Base-by-base conservation (phyloP, 768 basidiomycete genomes). In the Phylloporus sp. region DNA sequence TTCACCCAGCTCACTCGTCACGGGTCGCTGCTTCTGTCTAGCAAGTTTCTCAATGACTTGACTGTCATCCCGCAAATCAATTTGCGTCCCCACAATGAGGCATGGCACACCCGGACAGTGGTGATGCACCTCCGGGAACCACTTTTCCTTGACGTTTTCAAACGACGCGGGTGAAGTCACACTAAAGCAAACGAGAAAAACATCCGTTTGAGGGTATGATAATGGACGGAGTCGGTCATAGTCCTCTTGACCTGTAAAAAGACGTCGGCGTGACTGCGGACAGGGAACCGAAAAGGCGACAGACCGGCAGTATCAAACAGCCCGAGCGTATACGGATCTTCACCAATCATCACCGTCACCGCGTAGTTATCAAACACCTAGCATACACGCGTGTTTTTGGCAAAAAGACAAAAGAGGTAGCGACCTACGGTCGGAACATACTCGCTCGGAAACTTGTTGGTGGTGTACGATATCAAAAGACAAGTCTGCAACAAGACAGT, bases 61-160 rank as follows among this genome's bases (percentile, higher is more conserved):
- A 23, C 80, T 72, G 66, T 99, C 97, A 64, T 97, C 95, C 69
- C 95, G 81, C 72, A 99, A 72, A 81, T 99, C 97, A 67, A 97
- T 80, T 76, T 99, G 97, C 43, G 97, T 99, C 59, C 97, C 97
- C 51, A 99, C 95, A 66, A 99, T 97, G 65, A 99, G 84, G 81
- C 95, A 97, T 59, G 95, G 95, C 52, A 97, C 95, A 45, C 97
- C 95, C 15, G 97, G 97, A 79, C 97, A 99, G 68, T 99, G 97
- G 70, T 98, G 97, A 70, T 95, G 95, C 48, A 99, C 95, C 76
- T 99, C 97, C 6, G 97, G 97, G 81, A 98, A 97, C 97, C 97
- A 99, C 72, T 99, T 99, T 76, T 99, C 97, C 82, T 97, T 98
- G 65, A 99, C 95, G 87, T 99, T 98, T 74, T 99, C 97, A 68